These are phyloP conservation scores for Erucastrum elatum DNA, from an alignment of 345 rosid genomes.

Conservation along the genomic window DNA sequence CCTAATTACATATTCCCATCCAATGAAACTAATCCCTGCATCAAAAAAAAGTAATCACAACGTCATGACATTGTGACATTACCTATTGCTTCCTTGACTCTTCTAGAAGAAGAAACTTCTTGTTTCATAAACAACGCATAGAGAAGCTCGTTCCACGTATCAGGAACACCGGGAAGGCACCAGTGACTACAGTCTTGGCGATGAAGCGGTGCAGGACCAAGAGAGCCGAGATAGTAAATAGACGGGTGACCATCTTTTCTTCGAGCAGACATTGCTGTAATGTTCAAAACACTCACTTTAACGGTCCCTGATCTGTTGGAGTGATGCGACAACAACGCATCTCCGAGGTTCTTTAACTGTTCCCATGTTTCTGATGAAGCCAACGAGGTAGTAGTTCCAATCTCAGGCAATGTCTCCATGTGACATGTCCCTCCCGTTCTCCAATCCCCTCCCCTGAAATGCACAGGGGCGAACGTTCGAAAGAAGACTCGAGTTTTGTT, in stretches of 20 bases:
- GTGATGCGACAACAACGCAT: conserved; percentile 44
- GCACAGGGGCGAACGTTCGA: conserved; percentile 74
- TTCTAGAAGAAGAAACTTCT: conserved; percentile 22
- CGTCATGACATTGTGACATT: conserved; percentile 33
- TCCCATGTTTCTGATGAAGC: conserved; percentile 42
- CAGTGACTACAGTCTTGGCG: conserved; percentile 91
- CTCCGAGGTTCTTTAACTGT: conserved; percentile 38
- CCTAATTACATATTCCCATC: conserved; percentile 29
- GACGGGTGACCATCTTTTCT: conserved; percentile 84
- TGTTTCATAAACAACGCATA: conserved; percentile 39
- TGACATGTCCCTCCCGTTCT: conserved; percentile 51
- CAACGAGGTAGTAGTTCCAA: conserved; percentile 34
- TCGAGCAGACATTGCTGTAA: conserved; percentile 57
- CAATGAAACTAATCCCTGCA: conserved; percentile 23
- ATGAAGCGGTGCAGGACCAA: conserved; percentile 54
- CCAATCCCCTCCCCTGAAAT: conserved; percentile 74
- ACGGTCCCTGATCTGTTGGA: conserved; percentile 36
- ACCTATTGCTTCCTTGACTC: conserved; percentile 6
- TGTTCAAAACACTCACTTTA: conserved; percentile 54
- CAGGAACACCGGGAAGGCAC: conserved; percentile 81
- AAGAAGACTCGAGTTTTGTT: conserved; percentile 66
- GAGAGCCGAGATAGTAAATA: conserved; percentile 54
- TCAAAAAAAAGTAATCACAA: conserved; percentile 27
- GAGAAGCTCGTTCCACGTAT: conserved; percentile 40
- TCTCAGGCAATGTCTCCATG: conserved; percentile 68